Conservation (phyloP, 495 filamentous ascomycete genomes). For the Penicillium parvum region DNA sequence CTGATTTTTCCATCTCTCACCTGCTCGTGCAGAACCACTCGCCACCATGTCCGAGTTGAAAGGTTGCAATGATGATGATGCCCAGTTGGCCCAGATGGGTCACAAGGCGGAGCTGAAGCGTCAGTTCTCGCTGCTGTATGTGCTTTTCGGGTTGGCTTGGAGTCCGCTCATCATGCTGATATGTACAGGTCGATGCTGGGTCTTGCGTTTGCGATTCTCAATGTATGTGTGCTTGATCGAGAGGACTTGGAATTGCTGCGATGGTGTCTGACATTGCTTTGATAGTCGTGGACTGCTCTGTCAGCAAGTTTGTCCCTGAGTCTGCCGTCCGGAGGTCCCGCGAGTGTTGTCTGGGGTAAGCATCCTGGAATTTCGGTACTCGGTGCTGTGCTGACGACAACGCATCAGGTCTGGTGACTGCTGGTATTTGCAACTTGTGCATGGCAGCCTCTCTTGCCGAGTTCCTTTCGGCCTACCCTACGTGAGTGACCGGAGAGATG, state of each 20-base stretch:
- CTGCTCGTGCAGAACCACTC: background rate
- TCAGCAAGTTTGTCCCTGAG: slow-evolving; percentile 47
- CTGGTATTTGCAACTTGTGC: slow-evolving; percentile 68
- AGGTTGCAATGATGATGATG: slow-evolving; percentile 37
- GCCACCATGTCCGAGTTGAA: slow-evolving; percentile 22
- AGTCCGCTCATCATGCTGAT: slow-evolving; percentile 7
- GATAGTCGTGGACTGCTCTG: slow-evolving; percentile 49
- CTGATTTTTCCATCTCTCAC: background rate
- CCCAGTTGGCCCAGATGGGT: slow-evolving; percentile 58
- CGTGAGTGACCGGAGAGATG: slow-evolving; percentile 33
- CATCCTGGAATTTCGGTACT: background rate
- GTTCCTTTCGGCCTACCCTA: slow-evolving; percentile 70
- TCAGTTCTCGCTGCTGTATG: slow-evolving; percentile 48
- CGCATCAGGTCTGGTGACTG: slow-evolving; percentile 54
- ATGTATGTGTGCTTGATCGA: slow-evolving; percentile 26
- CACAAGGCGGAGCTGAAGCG: slow-evolving; percentile 61
- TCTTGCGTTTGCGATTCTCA: slow-evolving; percentile 51
- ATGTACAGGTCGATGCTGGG: slow-evolving; percentile 46
- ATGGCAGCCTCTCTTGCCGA: slow-evolving; percentile 68
- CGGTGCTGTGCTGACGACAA: background rate
- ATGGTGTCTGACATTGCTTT: slow-evolving; percentile 10
- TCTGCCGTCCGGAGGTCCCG: slow-evolving; percentile 44
- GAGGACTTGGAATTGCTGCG: background rate
- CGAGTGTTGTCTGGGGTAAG: slow-evolving; percentile 49
- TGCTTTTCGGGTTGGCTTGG: background rate